Evolutionary conservation across 164 flowering plant species (phyloP), one percentile per base, ranked within the genome.

Genomic region (Stephania yunnanensis): DNA sequence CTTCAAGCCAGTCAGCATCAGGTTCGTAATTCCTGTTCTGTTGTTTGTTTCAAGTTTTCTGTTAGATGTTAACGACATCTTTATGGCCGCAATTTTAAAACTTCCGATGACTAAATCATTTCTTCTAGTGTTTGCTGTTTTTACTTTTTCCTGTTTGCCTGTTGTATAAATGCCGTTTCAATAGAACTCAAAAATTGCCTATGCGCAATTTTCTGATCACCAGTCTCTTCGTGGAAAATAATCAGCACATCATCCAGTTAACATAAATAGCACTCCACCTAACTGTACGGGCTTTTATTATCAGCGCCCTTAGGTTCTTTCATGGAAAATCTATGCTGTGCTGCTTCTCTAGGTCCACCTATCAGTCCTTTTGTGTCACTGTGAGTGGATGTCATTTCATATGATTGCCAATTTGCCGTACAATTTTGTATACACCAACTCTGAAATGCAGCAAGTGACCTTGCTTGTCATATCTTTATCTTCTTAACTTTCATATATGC

Each of bases 1-100:
- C 91, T 94, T 68, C 88, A 84, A 82, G 82, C 80, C 69, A 85
- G 81, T 19, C 80, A 80, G 19, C 70, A 67, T 76, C 86, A 92
- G 97, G 98, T 89, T 46, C 71, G 80, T 48, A 52, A 36, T 76
- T 55, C 52, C 29, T 69, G 46, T 68, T 45, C 25, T 15, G 30
- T 75, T 73, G n/a, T 61, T 58, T 58, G n/a, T 19, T 58, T 58
- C 65, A 30, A 46, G 1, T 10, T 61, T 68, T 9, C 13, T 55
- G n/a, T 42, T 22, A 25, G 72, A 67, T 29, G 58, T 25, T 15
- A 46, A 10, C 22, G 17, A 72, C 42, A 22, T 73, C 15, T 44
- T 68, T 46, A 36, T 55, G 42, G 45, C 15, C 68, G 3, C 22
- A 70, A 45, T 72, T 31, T 50, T 42, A 6, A 48, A 42, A 31